Base-by-base conservation (phyloP, 371 early-diverging fungal species). In the Haplosporangium sp. region DNA sequence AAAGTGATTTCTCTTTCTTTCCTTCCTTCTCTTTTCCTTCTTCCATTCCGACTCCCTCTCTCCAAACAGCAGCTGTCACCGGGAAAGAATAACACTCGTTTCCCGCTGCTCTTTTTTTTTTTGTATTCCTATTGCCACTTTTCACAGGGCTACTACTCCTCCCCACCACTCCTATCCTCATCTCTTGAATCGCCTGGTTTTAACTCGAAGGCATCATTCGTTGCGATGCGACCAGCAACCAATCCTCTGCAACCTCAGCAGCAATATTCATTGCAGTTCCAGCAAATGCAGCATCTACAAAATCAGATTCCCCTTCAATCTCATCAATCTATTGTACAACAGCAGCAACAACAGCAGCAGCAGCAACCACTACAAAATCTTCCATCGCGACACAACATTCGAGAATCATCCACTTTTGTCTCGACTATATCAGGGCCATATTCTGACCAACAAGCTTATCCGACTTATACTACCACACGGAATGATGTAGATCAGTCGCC, bases 271-370 rank as follows among this genome's bases (percentile, higher is more conserved):
- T n/a, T n/a, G 36, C 68, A 52, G 5, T 40, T 46, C 41, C 67
- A 62, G 6, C 60, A 60, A 37, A 41, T 62, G 38, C 62, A 51
- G 16, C 62, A 56, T 12, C 18, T 56, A 16, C 73, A 73, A 36
- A 48, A 41, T 9, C 67, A 66, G 38, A 61, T 42, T 11, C 23
- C 52, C 5, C 23, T 63, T 42, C 73, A 62, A 42, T 50, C 63
- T 50, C 73, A 65, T 8, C 73, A 72, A 6, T 50, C 62, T 4
- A 66, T 72, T 12, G 55, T 55, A 40, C 73, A 73, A 40, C 66
- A 62, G 42, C 55, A 59, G 16, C 55, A 47, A 13, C 53, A 40
- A 37, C 66, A 57, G 18, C 52, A 48, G 37, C 67, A 67, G 42
- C 66, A 51, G 16, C 66, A 66, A n/a, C 54, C 23, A 1, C 56